A percentile compares a stretch with the other conserved stretches of the same genome.
These are phyloP conservation scores for Mortierella sp. DNA, from an alignment of 371 early-diverging fungal genomes.

Conservation along the genomic window DNA sequence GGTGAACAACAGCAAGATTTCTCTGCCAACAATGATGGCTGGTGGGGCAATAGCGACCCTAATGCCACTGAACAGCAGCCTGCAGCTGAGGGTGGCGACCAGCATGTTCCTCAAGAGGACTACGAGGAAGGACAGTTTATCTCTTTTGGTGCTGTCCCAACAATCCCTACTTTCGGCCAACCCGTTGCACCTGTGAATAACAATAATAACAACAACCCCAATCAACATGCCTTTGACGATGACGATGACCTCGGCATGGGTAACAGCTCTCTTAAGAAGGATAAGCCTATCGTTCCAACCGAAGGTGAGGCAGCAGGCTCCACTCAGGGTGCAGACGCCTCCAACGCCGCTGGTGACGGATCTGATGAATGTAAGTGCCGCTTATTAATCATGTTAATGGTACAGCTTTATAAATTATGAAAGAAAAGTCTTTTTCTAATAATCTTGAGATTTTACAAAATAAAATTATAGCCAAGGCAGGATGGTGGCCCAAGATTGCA, in stretches of 20 bases:
- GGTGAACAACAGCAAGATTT: slow-evolving; percentile 3
- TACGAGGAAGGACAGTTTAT: slow-evolving; percentile 54
- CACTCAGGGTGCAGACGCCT: slow-evolving; percentile 5
- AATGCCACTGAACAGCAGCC: slow-evolving; percentile 24
- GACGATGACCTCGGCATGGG: slow-evolving; percentile 73
- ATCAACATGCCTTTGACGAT: slow-evolving; percentile 52
- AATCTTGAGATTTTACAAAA: not conserved
- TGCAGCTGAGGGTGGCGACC: not conserved
- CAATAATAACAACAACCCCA: slow-evolving; percentile 3
- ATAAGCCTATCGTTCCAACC: slow-evolving; percentile 8
- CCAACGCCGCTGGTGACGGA: slow-evolving; percentile 14
- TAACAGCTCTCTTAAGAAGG: slow-evolving; percentile 60
- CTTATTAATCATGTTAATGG: too few relatives aligned
- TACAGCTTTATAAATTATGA: not conserved
- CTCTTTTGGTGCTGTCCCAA: slow-evolving; percentile 50
- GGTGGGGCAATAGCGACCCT: slow-evolving; percentile 23
- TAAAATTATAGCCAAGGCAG: slow-evolving; percentile 40
- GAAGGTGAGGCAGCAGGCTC: not conserved
- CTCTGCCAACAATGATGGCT: slow-evolving; percentile 1
- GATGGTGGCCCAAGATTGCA: slow-evolving; percentile 66
- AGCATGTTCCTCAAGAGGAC: slow-evolving; percentile 23
- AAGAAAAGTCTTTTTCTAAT: not conserved
- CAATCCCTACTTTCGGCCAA: slow-evolving; percentile 38
- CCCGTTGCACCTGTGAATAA: not conserved
- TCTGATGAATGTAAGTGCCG: slow-evolving; percentile 25